Evolutionary conservation across 2,329 filamentous ascomycete genomes (phyloP).

Genomic region (Colletotrichum spaethianum): DNA sequence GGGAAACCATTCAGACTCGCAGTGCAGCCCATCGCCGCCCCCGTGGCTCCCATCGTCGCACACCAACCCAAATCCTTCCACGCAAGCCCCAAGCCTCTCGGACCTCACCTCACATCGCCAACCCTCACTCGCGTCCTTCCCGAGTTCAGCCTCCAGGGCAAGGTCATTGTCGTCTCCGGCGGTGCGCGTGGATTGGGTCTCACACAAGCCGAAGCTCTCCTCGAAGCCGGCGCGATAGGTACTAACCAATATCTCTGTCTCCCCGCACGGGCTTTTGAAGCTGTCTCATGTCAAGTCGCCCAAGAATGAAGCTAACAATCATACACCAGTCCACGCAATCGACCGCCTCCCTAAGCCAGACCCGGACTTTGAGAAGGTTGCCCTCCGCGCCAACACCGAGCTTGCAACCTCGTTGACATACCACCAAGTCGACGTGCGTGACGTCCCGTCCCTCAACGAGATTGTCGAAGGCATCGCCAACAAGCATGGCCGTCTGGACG

Average conservation of each 20-base stretch:
- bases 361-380: slow-evolving; percentile 75
- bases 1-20: slow-evolving; percentile 18
- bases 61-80: slow-evolving; percentile 30
- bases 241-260: slow-evolving; percentile 15
- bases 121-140: slow-evolving; percentile 61
- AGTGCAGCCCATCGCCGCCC: slow-evolving; percentile 18
- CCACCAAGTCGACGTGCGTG: slow-evolving; percentile 84
- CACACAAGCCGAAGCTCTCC: slow-evolving; percentile 82
- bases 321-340: slow-evolving; percentile 72
- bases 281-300: not conserved
- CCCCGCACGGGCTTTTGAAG: not conserved
- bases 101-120: slow-evolving; percentile 42
- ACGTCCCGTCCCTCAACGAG: slow-evolving; percentile 76
- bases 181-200: slow-evolving; percentile 84
- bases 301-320: not conserved
- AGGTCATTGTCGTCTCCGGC: slow-evolving; percentile 83
- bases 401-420: slow-evolving; percentile 80
- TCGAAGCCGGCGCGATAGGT: slow-evolving; percentile 84
- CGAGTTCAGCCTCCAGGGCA: slow-evolving; percentile 82
- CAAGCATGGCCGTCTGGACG: slow-evolving; percentile 81
- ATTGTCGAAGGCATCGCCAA: slow-evolving; percentile 79
- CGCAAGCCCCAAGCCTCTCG: slow-evolving; percentile 24
- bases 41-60: slow-evolving; percentile 18
- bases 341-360: slow-evolving; percentile 69
- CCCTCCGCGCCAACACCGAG: slow-evolving; percentile 73